Evolutionary conservation across 305 asterid genomes (phyloP), one percentile per base, ranked within the genome.

Genomic region (Stenogyne calaminthoides): DNA sequence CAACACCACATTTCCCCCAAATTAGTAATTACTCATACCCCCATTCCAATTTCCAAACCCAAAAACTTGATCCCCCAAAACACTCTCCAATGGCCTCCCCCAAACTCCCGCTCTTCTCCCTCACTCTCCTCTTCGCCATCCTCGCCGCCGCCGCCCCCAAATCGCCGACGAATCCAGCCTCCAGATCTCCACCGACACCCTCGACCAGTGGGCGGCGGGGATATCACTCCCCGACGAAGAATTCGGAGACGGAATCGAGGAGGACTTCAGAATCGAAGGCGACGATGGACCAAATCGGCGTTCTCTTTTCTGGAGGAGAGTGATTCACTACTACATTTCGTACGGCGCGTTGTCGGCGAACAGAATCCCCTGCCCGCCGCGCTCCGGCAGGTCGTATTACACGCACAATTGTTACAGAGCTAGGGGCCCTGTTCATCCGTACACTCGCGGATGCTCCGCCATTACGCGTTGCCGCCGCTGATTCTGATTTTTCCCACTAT

Each of bases 361-460:
- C 76, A 80, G 96, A 68, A 72, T 92, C 32, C 96, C 95, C 4
- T 92, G 95, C 59, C 95, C 95, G 7, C 92, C 97, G 34, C 90
- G 93, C 15, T 89, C 97, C 4, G 97, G 97, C 12, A 86, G 96
- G 78, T 92, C 97, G 6, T 92, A 92, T 64, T 89, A 92, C 51
- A 92, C 97, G 8, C 95, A 88, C 72, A 84, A 87, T 72, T 92
- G 97, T 47, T 81, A 73, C 73, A 76, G 80, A 18, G 93, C 92
- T 16, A 77, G 79, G 11, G 97, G 96, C 0, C 96, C 97, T 0
- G 92, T 80, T 58, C 93, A 85, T 46, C 96, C 97, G 52, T 89
- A 89, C 76, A 59, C 77, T 36, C 83, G 96, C 27, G 95, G 97
- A 70, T 92, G 97, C 84, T 88, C 97, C 74, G 90, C 96, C 77